Conservation (phyloP, 306 rosid genomes). For the Prunus dulcis region DNA sequence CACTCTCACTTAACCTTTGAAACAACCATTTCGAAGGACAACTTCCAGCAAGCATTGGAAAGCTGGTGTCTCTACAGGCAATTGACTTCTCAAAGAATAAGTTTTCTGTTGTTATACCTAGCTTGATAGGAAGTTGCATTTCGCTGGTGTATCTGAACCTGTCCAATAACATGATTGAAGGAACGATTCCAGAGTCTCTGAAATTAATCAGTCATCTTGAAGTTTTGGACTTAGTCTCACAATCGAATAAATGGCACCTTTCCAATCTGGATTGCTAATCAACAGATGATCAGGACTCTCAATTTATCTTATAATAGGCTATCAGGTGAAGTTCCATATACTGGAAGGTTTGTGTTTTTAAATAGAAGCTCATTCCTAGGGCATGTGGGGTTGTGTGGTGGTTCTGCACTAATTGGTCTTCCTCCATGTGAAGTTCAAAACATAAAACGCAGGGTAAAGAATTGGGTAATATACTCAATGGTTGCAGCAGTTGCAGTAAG, state of each 20-base stretch:
- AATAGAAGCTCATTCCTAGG: constrained; percentile 21
- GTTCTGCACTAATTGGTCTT: constrained; percentile 17
- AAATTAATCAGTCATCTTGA: constrained; percentile 11
- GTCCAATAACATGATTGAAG: constrained; percentile 22
- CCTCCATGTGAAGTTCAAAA: constrained; percentile 18
- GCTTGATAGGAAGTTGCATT: constrained; percentile 23
- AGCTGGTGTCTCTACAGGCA: constrained; percentile 17
- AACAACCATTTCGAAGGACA: constrained; percentile 26
- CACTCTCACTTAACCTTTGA: constrained; percentile 22
- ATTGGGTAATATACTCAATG: background rate
- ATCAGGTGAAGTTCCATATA: constrained; percentile 27
- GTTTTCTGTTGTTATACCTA: constrained; percentile 21
- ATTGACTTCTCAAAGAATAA: constrained; percentile 24
- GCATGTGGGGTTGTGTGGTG: constrained; percentile 27
- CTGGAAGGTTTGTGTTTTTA: background rate
- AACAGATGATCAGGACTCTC: constrained; percentile 1
- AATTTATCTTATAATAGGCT: constrained; percentile 25
- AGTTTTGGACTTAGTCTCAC: constrained; percentile 16
- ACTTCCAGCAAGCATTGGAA: constrained; percentile 23
- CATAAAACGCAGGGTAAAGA: background rate
- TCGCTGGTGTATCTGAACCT: constrained; percentile 27
- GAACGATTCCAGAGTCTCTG: constrained; percentile 23
- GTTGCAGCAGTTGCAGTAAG: constrained; percentile 4
- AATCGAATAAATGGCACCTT: constrained; percentile 12
- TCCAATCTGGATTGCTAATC: too few relatives aligned